A percentile compares a stretch with the other conserved stretches of the same genome.
Evolutionary conservation across 1,284 basidiomycete genomes (phyloP).

Genomic region (Polyporus tsugae): DNA sequence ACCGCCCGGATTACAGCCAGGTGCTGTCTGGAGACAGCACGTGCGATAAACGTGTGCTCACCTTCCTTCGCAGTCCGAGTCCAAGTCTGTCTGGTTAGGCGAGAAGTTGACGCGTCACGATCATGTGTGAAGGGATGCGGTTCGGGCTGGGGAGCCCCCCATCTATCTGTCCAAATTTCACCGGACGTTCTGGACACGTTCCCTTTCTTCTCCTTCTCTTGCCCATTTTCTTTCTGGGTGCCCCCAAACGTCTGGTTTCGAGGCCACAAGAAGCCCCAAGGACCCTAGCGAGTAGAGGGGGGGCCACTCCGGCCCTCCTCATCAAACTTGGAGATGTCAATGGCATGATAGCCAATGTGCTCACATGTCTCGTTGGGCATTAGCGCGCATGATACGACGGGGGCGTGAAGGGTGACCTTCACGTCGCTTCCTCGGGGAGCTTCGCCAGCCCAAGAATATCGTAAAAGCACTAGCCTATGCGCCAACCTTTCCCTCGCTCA

Average conservation of each 20-base stretch:
- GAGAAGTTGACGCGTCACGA: not conserved
- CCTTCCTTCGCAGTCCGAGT: not conserved
- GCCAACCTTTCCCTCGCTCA: not conserved
- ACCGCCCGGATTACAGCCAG: too few species aligned
- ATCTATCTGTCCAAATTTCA: not conserved
- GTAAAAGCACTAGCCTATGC: not conserved
- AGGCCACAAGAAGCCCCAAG: not conserved
- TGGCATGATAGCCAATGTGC: not conserved
- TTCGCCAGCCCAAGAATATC: constrained; percentile 2
- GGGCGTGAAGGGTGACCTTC: constrained; percentile 7
- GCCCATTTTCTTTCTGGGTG: not conserved
- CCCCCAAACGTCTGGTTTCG: not conserved
- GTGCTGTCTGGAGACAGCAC: not conserved
- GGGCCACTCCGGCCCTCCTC: not conserved
- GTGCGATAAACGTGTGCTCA: not conserved
- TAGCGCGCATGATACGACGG: not conserved
- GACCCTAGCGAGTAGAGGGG: not conserved
- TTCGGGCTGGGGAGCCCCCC: not conserved
- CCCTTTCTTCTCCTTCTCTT: not conserved
- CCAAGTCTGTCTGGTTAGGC: not conserved
- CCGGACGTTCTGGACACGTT: not conserved
- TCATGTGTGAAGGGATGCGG: not conserved
- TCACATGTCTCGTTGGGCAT: not conserved
- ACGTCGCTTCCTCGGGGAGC: constrained; percentile 3
- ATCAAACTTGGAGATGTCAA: not conserved